Base-by-base conservation (phyloP, 306 rosid genomes). In the Cucurbita pepo region DNA sequence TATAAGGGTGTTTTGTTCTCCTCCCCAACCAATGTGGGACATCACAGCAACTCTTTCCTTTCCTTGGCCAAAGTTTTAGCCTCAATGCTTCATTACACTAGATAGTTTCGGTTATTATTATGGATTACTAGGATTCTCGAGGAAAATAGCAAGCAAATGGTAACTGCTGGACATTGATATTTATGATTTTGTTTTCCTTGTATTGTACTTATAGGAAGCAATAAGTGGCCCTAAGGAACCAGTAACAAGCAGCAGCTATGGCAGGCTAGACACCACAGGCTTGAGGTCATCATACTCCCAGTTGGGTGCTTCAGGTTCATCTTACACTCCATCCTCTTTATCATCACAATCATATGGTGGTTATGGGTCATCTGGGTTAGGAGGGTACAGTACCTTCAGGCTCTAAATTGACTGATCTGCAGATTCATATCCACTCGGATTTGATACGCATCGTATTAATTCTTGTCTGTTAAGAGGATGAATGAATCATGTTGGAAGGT, bases 331-430 rank as follows among this genome's bases (percentile, higher is more conserved):
- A 55, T 82, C 98, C 30, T 83, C 96, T 8, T 69, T 90, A 69
- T 34, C 97, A 55, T 77, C 91, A 0, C 98, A 86, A 80, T 82
- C 93, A 44, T 88, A 87, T 70, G 80, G 80, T 7, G 91, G 86
- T 16, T 90, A 92, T 66, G 96, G 91, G 76, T 88, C 96, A 67
- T 86, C 97, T 34, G 87, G 90, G 55, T 79, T 81, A 15, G 95
- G 97, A 81, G 95, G 95, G 79, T 92, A 85, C 86, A 82, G 77
- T 85, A 84, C 87, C 67, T 92, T 92, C 80, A 86, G 96, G 82
- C 95, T 90, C 76, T 92, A 83, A 88, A 62, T 15, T 14, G 62
- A 19, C 56, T 70, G 75, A 73, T 53, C 71, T 66, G 18, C 55
- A 72, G 16, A 55, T 57, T 44, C 67, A 7, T 43, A 51, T 16